A percentile compares a stretch with the other conserved stretches of the same genome.
phyloP scores from a whole-genome alignment of 495 filamentous ascomycete genomes.

The Neurospora cerealis region DNA sequence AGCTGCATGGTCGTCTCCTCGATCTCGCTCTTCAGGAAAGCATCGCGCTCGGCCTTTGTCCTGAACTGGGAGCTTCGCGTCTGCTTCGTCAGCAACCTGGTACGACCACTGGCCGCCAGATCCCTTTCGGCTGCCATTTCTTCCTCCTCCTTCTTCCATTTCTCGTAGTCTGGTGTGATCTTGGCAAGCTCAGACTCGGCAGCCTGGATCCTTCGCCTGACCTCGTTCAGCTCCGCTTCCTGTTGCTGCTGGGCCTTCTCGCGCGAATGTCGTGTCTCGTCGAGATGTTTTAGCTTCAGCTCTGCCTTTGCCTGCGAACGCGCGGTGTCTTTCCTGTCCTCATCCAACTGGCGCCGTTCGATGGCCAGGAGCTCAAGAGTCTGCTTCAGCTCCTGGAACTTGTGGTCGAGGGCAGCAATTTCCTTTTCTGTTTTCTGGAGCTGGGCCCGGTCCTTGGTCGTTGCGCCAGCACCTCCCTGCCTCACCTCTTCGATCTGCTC shows the following conservation, averaged over 20 bases:
- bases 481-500: constrained; percentile 76
- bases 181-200: constrained; percentile 67
- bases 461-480: constrained; percentile 69
- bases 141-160: constrained; percentile 62
- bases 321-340: constrained; percentile 74
- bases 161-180: constrained; percentile 63
- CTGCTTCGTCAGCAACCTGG: constrained; percentile 87
- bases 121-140: constrained; percentile 58
- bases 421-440: constrained; percentile 76
- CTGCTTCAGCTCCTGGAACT: constrained; percentile 69
- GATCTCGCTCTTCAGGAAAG: constrained; percentile 70
- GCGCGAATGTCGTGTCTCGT: constrained; percentile 69
- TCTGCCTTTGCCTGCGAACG: constrained; percentile 74
- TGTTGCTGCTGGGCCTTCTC: constrained; percentile 60
- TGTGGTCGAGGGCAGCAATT: constrained; percentile 62
- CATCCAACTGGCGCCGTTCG: constrained; percentile 82
- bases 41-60: constrained; percentile 80
- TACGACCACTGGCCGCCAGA: constrained; percentile 62
- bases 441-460: constrained; percentile 66
- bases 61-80: constrained; percentile 81
- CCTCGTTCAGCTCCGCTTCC: constrained; percentile 60
- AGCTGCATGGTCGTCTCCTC: constrained; percentile 67
- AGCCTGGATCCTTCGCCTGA: constrained; percentile 61
- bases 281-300: constrained; percentile 68
- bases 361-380: constrained; percentile 76